These are phyloP conservation scores for Pleoardoris graminearum DNA, from an alignment of 2,329 filamentous ascomycete species.

Conservation along the genomic window DNA sequence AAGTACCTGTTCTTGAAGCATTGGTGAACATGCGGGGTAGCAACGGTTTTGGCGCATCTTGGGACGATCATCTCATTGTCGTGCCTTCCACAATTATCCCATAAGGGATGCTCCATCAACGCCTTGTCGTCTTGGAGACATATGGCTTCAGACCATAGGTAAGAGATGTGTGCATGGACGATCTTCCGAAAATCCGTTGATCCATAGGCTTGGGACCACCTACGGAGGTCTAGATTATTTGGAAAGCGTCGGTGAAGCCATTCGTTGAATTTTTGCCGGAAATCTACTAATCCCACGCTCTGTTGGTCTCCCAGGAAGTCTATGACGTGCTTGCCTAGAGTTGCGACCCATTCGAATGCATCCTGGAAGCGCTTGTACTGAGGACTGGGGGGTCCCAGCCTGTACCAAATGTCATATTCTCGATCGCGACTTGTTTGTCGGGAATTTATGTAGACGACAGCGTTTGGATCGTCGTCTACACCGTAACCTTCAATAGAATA, in stretches of 20 bases:
- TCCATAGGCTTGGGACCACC: slow-evolving; percentile 57
- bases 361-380: slow-evolving; percentile 66
- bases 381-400: slow-evolving; percentile 57
- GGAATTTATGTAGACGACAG: slow-evolving; percentile 69
- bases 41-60: slow-evolving; percentile 56
- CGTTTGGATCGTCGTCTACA: slow-evolving; percentile 48
- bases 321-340: slow-evolving; percentile 71
- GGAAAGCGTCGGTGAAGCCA: slow-evolving; percentile 60
- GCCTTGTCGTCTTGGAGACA: slow-evolving; percentile 50
- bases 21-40: slow-evolving; percentile 69
- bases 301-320: slow-evolving; percentile 59
- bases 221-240: slow-evolving; percentile 47
- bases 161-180: slow-evolving; percentile 63
- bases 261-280: slow-evolving; percentile 58
- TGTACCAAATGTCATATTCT: slow-evolving; percentile 63
- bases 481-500: slow-evolving; percentile 71
- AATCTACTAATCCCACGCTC: slow-evolving; percentile 58
- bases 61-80: slow-evolving; percentile 15
- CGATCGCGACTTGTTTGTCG: slow-evolving; percentile 25
- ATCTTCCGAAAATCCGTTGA: slow-evolving; percentile 64
- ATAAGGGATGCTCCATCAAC: slow-evolving; percentile 52
- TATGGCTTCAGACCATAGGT: slow-evolving; percentile 66
- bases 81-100: slow-evolving; percentile 52
- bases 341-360: slow-evolving; percentile 71
- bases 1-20: slow-evolving; percentile 69